These are phyloP conservation scores for Lactarius pseudohatsudake DNA, from an alignment of 768 basidiomycete genomes.

Conservation along the genomic window DNA sequence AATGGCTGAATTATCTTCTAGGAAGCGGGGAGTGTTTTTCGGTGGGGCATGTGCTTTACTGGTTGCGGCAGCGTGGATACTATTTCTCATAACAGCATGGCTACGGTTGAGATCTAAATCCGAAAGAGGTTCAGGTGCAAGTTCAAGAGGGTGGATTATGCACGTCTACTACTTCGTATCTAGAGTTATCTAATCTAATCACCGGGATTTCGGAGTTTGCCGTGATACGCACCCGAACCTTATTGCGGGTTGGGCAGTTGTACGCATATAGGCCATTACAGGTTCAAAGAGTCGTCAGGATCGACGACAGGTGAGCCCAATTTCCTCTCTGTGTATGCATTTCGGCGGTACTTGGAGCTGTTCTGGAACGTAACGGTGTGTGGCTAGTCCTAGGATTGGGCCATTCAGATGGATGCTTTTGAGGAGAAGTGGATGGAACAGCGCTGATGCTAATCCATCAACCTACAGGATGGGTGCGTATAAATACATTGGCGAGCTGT, in stretches of 20 bases:
- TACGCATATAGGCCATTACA: constrained; percentile 24
- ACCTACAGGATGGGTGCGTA: constrained; percentile 83
- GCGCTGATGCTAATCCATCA: constrained; percentile 31
- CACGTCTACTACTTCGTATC: not conserved
- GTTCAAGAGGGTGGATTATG: not conserved
- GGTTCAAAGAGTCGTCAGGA: constrained; percentile 34
- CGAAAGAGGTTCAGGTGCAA: constrained; percentile 32
- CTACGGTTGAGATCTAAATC: constrained; percentile 50
- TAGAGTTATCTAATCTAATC: constrained; percentile 1
- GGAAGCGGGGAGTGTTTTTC: constrained; percentile 50
- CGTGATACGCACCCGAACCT: constrained; percentile 9
- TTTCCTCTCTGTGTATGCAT: constrained; percentile 8
- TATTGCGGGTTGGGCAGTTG: constrained; percentile 2
- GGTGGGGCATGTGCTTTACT: constrained; percentile 43
- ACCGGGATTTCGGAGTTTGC: constrained; percentile 13
- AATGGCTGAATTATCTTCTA: not conserved
- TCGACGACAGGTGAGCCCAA: constrained; percentile 35
- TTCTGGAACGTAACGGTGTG: constrained; percentile 6
- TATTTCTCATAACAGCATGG: constrained; percentile 66
- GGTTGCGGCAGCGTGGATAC: constrained; percentile 56
- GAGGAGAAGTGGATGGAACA: constrained; percentile 16
- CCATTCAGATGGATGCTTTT: constrained; percentile 35
- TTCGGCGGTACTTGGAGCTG: constrained; percentile 1
- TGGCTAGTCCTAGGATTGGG: constrained; percentile 15
- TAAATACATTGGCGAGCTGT: constrained; percentile 95